Evolutionary conservation across 2,329 filamentous ascomycete genomes (phyloP), one percentile per base, ranked within the genome.

Genomic region (Xylaria sp.): DNA sequence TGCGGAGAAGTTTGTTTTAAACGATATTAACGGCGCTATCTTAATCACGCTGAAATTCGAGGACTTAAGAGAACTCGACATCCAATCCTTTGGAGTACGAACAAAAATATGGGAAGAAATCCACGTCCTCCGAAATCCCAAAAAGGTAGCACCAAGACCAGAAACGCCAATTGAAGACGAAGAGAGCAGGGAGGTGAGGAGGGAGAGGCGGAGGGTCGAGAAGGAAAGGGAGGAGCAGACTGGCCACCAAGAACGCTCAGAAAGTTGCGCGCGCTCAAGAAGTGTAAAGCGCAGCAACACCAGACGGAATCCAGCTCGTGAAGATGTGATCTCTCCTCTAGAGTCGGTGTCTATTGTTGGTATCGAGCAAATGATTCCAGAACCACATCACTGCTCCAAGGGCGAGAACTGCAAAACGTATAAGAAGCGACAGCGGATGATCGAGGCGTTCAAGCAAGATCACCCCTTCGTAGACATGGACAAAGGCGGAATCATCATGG

Each of bases 31-130:
- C 29, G 95, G 95, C 15, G 86, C 89, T 4, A 92, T 98, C 63
- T 83, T 98, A 22, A 89, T 97, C 59, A 94, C 95, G n/a, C 83
- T 99, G 49, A 94, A 97, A 76, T 94, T 95, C 72, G 93, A 97
- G 70, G 94, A 96, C 73, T 82, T 96, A 63, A 91, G 91, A 77
- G 92, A 96, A 79, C 85, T 96, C 20, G 90, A 90, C 71, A 95
- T 96, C 63, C 84, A 87, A 66, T 95, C 92, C 1, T 95, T 96
- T 75, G 92, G 92, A 49, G 91, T 94, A 73, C 85, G 92, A 67
- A 93, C 91, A 72, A 89, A 89, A 74, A 82, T 95, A 15, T 96
- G 92, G 92, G 89, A 90, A 73, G 89, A 94, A 76, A 92, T 96
- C 66, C 89, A 92, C 77, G 81, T 85, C 31, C 84, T 96, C 63